phyloP scores from a whole-genome alignment of 768 basidiomycete species.

The Pleurotus cornucopiae region DNA sequence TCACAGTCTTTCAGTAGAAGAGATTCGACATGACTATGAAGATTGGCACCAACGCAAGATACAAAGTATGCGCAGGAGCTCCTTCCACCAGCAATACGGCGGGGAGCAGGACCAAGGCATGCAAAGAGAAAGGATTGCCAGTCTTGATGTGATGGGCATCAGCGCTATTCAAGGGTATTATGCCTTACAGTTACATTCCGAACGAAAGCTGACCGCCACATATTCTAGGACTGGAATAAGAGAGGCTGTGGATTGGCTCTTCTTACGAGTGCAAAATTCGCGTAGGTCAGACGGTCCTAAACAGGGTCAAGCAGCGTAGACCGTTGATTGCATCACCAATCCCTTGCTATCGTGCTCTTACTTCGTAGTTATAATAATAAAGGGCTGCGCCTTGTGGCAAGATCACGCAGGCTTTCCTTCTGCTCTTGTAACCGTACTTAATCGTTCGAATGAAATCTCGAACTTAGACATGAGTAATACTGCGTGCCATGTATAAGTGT shows the following conservation, averaged over 20 bases:
- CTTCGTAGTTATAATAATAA: no score
- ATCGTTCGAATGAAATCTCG: no score
- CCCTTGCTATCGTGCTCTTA: no score
- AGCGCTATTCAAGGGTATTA: constrained; percentile 86
- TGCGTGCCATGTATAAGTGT: no score
- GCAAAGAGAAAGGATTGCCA: constrained; percentile 58
- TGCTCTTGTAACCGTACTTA: no score
- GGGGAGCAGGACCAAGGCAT: constrained; percentile 40
- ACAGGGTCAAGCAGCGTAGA: neutral
- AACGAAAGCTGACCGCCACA: neutral
- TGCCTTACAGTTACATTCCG: constrained; percentile 12
- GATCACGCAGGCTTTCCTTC: no score
- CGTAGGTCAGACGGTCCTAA: constrained; percentile 3
- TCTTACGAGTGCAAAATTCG: constrained; percentile 82
- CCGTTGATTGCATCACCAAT: no score
- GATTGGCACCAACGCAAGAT: constrained; percentile 78
- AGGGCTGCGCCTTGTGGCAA: no score
- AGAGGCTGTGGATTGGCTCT: constrained; percentile 92
- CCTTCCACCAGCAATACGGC: constrained; percentile 32
- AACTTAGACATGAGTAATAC: no score
- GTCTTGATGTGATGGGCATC: constrained; percentile 85
- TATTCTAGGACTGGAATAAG: constrained; percentile 74
- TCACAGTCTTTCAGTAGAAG: constrained; percentile 76
- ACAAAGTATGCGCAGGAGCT: constrained; percentile 56
- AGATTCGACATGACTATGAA: constrained; percentile 87